A percentile compares a stretch with the other conserved stretches of the same genome.
These are phyloP conservation scores for Dictyostelium brefeldianum DNA, from an alignment of 78 protist species.

Conservation along the genomic window DNA sequence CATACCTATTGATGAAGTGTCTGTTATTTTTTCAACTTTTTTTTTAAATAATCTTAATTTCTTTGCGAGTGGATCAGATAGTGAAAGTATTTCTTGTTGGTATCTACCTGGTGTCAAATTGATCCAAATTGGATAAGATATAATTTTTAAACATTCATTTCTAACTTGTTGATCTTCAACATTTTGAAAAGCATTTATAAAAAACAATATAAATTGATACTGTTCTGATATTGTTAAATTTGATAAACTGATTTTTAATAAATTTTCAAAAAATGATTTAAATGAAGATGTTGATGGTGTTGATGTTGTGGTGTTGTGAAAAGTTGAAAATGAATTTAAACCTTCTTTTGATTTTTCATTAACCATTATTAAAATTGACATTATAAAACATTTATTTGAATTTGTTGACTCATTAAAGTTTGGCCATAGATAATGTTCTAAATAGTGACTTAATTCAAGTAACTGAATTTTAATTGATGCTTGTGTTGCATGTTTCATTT, in stretches of 20 bases:
- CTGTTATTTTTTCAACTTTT: conserved; percentile 9
- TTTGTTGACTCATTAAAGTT: conserved; percentile 25
- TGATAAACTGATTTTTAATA: not conserved
- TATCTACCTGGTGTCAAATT: conserved; percentile 29
- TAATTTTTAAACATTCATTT: conserved; percentile 65
- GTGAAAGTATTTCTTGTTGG: not conserved
- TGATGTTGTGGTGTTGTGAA: not conserved
- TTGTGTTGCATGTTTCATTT: not conserved
- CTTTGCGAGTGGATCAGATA: conserved; percentile 16
- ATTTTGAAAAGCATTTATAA: conserved; percentile 85
- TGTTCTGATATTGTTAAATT: not conserved
- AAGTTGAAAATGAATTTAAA: not conserved
- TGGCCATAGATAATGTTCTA: conserved; percentile 91
- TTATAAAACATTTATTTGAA: conserved; percentile 26
- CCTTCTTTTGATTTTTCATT: conserved; percentile 91
- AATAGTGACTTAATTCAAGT: conserved; percentile 60
- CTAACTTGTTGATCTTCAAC: conserved; percentile 81
- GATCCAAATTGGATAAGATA: conserved; percentile 64
- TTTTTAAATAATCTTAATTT: conserved; percentile 44
- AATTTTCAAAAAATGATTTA: conserved; percentile 52
- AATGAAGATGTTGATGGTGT: not conserved
- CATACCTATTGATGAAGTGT: conserved; percentile 8
- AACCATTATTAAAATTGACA: conserved; percentile 90
- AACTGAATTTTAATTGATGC: not conserved
- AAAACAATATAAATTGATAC: conserved; percentile 55